Percentiles rank a stretch among this genome's conserved stretches.
Conservation (phyloP, 176 grass and related monocot genomes). For the Guadua angustifolia region DNA sequence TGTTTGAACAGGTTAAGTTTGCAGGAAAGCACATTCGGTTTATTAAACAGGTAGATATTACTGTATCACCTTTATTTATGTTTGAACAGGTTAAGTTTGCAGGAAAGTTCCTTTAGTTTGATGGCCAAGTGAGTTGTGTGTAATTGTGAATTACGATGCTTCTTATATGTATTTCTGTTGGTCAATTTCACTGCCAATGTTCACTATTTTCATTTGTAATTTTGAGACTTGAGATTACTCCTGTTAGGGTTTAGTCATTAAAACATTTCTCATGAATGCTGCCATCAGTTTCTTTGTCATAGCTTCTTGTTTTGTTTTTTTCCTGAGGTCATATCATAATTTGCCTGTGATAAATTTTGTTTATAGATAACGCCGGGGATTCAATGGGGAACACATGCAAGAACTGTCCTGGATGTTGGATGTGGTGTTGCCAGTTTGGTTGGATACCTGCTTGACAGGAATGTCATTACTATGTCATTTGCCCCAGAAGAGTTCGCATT, state of each 20-base stretch:
- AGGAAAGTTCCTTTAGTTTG: neutral
- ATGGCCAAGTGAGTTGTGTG: conserved; percentile 18
- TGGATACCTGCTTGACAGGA: conserved; percentile 78
- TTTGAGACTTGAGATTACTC: neutral
- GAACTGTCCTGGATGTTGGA: conserved; percentile 89
- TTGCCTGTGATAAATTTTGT: conserved; percentile 9
- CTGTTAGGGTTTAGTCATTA: neutral
- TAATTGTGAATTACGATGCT: conserved; percentile 8
- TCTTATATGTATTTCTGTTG: neutral
- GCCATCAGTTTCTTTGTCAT: neutral
- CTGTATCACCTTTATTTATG: conserved; percentile 1
- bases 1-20: neutral
- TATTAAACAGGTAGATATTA: conserved; percentile 73
- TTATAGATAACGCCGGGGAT: conserved; percentile 70
- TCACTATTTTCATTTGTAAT: neutral
- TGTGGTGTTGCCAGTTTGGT: conserved; percentile 96
- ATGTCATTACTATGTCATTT: conserved; percentile 93
- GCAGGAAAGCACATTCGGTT: conserved; percentile 56
- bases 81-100: neutral
- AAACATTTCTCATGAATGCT: neutral
- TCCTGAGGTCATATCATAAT: conserved; percentile 11
- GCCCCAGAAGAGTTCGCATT: conserved; percentile 94
- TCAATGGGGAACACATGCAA: conserved; percentile 69
- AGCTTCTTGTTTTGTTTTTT: neutral
- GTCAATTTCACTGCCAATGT: neutral